phyloP scores from a whole-genome alignment of 768 basidiomycete genomes.

The Tricholoma sp. region DNA sequence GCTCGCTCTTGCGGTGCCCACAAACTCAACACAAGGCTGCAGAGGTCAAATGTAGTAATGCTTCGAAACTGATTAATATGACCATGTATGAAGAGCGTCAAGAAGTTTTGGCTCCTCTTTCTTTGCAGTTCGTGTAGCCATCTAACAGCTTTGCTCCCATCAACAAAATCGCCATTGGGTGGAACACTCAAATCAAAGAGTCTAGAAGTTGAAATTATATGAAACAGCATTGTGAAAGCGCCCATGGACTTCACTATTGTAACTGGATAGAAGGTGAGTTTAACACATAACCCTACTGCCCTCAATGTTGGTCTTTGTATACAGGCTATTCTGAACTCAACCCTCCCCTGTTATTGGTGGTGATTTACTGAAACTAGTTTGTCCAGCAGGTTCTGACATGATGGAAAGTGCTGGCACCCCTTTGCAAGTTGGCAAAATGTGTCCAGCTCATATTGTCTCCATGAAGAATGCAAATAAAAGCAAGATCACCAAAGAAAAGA shows the following conservation, averaged over 20 bases:
- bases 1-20: slow-evolving; percentile 78
- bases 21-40: slow-evolving; percentile 72
- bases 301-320: slow-evolving; percentile 5
- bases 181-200: too few relatives aligned
- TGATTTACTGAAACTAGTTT: slow-evolving; percentile 90
- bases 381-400: slow-evolving; percentile 93
- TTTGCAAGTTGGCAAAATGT: slow-evolving; percentile 81
- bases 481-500: slow-evolving; percentile 89
- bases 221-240: too few relatives aligned
- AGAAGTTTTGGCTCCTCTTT: slow-evolving; percentile 71
- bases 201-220: too few relatives aligned
- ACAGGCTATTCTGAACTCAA: slow-evolving; percentile 98
- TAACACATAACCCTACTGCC: slow-evolving; percentile 2
- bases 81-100: slow-evolving; percentile 83
- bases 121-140: slow-evolving; percentile 82
- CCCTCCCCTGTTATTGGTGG: slow-evolving; percentile 95
- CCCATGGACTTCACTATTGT: too few relatives aligned
- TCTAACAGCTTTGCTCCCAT: slow-evolving; percentile 87
- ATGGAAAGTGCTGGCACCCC: slow-evolving; percentile 72
- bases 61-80: slow-evolving; percentile 57
- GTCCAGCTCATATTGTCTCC: slow-evolving; percentile 84
- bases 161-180: slow-evolving; percentile 78
- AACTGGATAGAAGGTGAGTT: slow-evolving; percentile 91
- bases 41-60: slow-evolving; percentile 60
- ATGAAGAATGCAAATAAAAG: slow-evolving; percentile 89